Percentiles rank a stretch among this genome's conserved stretches.
phyloP scores from a whole-genome alignment of 1,284 basidiomycete genomes.

The Melampsora americana region DNA sequence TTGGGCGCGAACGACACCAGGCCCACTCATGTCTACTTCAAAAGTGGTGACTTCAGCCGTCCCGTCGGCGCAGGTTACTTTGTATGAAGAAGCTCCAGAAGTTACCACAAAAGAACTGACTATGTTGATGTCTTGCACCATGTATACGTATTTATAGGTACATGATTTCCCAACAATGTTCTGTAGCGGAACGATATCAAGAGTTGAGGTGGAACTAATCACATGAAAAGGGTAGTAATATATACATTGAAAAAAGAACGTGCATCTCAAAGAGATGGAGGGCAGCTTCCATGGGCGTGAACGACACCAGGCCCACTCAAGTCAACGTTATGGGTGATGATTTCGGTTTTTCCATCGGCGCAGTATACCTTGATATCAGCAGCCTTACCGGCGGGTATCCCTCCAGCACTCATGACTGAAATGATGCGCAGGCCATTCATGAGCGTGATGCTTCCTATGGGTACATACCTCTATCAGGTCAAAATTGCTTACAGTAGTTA shows the following conservation, averaged over 20 bases:
- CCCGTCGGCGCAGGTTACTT: not conserved
- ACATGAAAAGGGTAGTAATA: too few species aligned
- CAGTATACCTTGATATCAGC: not conserved
- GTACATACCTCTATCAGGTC: too few species aligned
- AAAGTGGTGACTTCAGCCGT: not conserved
- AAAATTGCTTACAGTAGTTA: not conserved
- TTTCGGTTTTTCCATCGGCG: not conserved
- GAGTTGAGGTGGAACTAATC: too few species aligned
- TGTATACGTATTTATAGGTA: too few species aligned
- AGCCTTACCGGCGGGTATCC: not conserved
- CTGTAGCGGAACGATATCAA: too few species aligned
- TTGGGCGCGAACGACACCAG: not conserved
- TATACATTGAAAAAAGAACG: too few species aligned
- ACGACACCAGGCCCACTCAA: not conserved
- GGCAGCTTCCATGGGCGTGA: not conserved
- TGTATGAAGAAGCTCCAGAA: not conserved
- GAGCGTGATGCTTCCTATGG: too few species aligned
- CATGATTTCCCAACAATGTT: too few species aligned
- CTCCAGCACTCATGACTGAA: not conserved
- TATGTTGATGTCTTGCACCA: too few species aligned
- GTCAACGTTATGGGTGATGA: not conserved
- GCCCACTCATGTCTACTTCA: not conserved
- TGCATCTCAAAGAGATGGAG: too few species aligned
- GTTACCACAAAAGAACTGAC: too few species aligned
- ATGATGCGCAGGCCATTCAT: too few species aligned